phyloP scores from a whole-genome alignment of 768 basidiomycete species.

The Macrocybe gigantea region DNA sequence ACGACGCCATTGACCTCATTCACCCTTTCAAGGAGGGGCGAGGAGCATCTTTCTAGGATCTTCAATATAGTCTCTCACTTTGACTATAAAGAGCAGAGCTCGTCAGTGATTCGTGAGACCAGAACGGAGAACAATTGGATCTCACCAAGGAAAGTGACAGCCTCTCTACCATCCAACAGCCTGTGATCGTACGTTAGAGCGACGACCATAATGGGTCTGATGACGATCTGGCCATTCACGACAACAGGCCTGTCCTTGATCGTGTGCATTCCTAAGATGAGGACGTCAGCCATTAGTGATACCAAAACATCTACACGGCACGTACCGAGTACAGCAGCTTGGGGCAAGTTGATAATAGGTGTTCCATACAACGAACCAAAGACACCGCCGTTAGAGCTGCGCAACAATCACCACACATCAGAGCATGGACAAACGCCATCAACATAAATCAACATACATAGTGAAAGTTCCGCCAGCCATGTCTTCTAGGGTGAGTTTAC shows the following conservation, averaged over 20 bases:
- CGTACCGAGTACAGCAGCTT: conserved; percentile 85
- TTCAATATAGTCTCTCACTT: conserved; percentile 90
- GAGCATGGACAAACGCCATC: background rate
- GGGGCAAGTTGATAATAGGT: conserved; percentile 98
- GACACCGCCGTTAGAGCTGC: conserved; percentile 95
- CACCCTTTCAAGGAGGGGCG: conserved; percentile 15
- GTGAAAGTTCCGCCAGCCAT: conserved; percentile 99
- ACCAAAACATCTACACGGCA: conserved; percentile 3
- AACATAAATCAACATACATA: conserved; percentile 52
- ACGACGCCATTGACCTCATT: too few relatives aligned
- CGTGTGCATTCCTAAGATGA: conserved; percentile 74
- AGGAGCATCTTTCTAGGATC: conserved; percentile 91
- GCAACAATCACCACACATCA: conserved; percentile 1
- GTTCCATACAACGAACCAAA: conserved; percentile 97
- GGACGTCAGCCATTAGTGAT: background rate
- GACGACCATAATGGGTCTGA: conserved; percentile 95
- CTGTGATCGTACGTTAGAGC: conserved; percentile 95
- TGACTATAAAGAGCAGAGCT: conserved; percentile 42
- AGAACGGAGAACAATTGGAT: conserved; percentile 6
- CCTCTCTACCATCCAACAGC: conserved; percentile 92
- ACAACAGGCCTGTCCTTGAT: conserved; percentile 91
- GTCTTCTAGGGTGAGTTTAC: conserved; percentile 94
- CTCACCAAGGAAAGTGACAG: conserved; percentile 94
- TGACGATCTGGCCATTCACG: conserved; percentile 91
- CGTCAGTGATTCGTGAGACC: background rate